Conservation (phyloP, 345 rosid species). For the Ailanthus altissimus region DNA sequence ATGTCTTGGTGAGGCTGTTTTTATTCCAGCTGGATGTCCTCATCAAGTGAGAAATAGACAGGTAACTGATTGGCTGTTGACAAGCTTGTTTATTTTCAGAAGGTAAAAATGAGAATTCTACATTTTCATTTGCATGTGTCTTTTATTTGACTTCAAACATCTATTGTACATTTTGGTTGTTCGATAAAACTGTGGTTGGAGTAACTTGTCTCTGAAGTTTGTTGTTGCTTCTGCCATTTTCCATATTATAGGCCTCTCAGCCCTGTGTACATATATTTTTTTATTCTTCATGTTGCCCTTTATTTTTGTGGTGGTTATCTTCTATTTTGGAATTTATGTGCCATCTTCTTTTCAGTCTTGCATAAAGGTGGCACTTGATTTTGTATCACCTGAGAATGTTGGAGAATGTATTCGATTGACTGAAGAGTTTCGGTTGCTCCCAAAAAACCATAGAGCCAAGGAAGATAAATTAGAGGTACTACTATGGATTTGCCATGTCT, state of each 20-base stretch:
- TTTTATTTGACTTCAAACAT: not conserved
- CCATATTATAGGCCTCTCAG: not conserved
- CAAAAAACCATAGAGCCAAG: slow-evolving; percentile 42
- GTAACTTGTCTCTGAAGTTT: not conserved
- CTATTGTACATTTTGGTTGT: not conserved
- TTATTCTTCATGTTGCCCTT: not conserved
- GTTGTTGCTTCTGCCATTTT: not conserved
- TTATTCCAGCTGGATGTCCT: slow-evolving; percentile 64
- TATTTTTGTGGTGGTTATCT: not conserved
- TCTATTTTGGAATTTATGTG: not conserved
- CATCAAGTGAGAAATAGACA: slow-evolving; percentile 65
- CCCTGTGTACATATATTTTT: no score
- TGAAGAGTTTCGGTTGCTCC: slow-evolving; percentile 51
- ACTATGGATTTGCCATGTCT: not conserved
- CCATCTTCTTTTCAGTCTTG: slow-evolving; percentile 36
- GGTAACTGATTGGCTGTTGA: slow-evolving; percentile 27
- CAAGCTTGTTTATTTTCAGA: not conserved
- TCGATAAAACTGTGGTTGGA: not conserved
- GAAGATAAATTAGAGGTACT: slow-evolving; percentile 52
- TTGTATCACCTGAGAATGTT: slow-evolving; percentile 56
- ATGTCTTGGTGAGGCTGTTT: slow-evolving; percentile 54
- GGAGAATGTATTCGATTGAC: slow-evolving; percentile 46
- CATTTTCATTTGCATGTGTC: not conserved
- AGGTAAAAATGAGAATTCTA: not conserved
- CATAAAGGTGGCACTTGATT: slow-evolving; percentile 53